A percentile compares a stretch with the other conserved stretches of the same genome.
Conservation (phyloP, 1,139 yeast genomes). For the Saccharomyces hybrid region DNA sequence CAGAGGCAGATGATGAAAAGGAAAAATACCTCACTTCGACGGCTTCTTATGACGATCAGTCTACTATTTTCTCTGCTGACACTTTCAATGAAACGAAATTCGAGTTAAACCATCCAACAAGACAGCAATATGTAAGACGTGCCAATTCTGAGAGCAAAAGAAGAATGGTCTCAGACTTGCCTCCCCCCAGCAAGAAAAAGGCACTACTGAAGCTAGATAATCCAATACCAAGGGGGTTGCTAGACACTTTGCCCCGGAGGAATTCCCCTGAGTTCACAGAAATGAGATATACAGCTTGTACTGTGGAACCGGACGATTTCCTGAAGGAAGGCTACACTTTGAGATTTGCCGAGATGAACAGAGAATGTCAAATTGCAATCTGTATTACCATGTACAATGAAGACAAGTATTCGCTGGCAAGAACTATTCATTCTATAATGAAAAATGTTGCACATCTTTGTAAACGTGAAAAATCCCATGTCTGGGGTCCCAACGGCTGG, state of each 20-base stretch:
- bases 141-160: constrained; percentile 49
- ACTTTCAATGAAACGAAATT: constrained; percentile 33
- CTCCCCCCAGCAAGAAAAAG: constrained; percentile 38
- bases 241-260: constrained; percentile 68
- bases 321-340: constrained; percentile 73
- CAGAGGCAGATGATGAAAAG: constrained; percentile 16
- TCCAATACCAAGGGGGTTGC: constrained; percentile 83
- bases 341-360: constrained; percentile 72
- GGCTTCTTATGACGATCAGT: constrained; percentile 24
- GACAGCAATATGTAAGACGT: constrained; percentile 41
- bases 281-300: constrained; percentile 93
- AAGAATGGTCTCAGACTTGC: constrained; percentile 49
- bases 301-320: constrained; percentile 81
- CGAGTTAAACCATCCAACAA: constrained; percentile 41
- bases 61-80: constrained; percentile 32
- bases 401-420: constrained; percentile 76
- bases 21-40: constrained; percentile 22
- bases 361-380: constrained; percentile 83
- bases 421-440: constrained; percentile 92
- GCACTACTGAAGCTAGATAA: constrained; percentile 81
- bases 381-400: constrained; percentile 97
- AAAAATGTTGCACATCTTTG: constrained; percentile 83
- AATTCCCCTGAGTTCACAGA: constrained; percentile 89
- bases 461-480: constrained; percentile 69
- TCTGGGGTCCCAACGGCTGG: constrained; percentile 97